phyloP scores from a whole-genome alignment of 768 basidiomycete species.

The Hypsizygus marmoreus region DNA sequence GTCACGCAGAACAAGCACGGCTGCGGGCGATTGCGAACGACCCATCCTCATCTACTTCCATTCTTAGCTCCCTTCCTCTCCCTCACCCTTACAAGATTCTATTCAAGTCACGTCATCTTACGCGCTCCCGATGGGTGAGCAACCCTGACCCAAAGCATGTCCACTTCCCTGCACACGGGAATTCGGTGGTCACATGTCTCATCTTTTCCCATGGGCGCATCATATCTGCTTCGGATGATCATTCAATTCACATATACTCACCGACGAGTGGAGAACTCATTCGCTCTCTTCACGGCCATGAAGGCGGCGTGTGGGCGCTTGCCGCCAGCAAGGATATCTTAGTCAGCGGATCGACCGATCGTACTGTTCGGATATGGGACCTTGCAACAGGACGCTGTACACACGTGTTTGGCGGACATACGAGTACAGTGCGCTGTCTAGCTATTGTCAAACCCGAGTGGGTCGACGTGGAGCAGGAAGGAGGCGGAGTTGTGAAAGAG shows the following conservation, averaged over 20 bases:
- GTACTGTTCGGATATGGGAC: slow-evolving; percentile 93
- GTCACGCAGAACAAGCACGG: slow-evolving; percentile 38
- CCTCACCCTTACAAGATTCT: slow-evolving; percentile 91
- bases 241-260: slow-evolving; percentile 93
- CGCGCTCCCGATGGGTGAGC: slow-evolving; percentile 78
- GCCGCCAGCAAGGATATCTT: slow-evolving; percentile 84
- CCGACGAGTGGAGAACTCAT: slow-evolving; percentile 79
- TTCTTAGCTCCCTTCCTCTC: slow-evolving; percentile 56
- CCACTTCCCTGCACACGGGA: slow-evolving; percentile 86
- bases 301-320: slow-evolving; percentile 97
- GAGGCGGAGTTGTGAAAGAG: slow-evolving; percentile 63
- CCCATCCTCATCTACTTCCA: slow-evolving; percentile 5
- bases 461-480: slow-evolving; percentile 71
- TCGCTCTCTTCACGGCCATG: slow-evolving; percentile 82
- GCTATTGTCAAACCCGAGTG: slow-evolving; percentile 94
- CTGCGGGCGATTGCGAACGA: slow-evolving; percentile 2
- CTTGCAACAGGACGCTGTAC: slow-evolving; percentile 77
- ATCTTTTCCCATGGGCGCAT: slow-evolving; percentile 94
- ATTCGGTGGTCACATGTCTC: slow-evolving; percentile 92
- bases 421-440: slow-evolving; percentile 93
- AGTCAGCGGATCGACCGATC: slow-evolving; percentile 91
- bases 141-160: slow-evolving; percentile 73
- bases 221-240: slow-evolving; percentile 96
- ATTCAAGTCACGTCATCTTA: slow-evolving; percentile 87
- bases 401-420: slow-evolving; percentile 95